Conservation (phyloP, 495 filamentous ascomycete genomes). For the Annulohypoxylon stygium region DNA sequence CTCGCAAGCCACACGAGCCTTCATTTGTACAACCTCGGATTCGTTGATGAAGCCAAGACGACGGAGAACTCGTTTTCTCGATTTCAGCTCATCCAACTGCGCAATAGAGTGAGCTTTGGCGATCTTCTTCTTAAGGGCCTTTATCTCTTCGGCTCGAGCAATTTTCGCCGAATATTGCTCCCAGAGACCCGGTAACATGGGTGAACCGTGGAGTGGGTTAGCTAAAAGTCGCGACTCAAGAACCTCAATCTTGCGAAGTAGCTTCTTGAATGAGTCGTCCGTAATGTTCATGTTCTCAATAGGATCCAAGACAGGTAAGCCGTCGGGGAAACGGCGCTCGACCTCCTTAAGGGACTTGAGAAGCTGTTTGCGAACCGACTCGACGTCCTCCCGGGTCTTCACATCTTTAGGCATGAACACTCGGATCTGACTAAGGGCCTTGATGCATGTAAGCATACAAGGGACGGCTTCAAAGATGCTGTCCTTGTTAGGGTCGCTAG, state of each 20-base stretch:
- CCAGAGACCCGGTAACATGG: slow-evolving; percentile 83
- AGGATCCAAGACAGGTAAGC: slow-evolving; percentile 87
- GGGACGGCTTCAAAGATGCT: slow-evolving; percentile 83
- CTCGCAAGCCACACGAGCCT: slow-evolving; percentile 96
- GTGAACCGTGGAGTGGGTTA: slow-evolving; percentile 91
- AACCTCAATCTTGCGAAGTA: slow-evolving; percentile 95
- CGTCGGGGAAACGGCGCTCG: slow-evolving; percentile 89
- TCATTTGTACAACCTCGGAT: slow-evolving; percentile 91
- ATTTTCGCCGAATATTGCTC: slow-evolving; percentile 86
- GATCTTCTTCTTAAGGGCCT: slow-evolving; percentile 87
- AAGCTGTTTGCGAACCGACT: slow-evolving; percentile 69
- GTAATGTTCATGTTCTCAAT: slow-evolving; percentile 94
- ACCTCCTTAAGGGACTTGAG: slow-evolving; percentile 75
- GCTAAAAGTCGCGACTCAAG: slow-evolving; percentile 90
- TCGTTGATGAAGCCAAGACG: slow-evolving; percentile 97
- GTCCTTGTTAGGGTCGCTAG: slow-evolving; percentile 54
- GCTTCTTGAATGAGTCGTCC: slow-evolving; percentile 92
- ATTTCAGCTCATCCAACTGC: slow-evolving; percentile 95
- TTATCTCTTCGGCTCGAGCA: slow-evolving; percentile 80
- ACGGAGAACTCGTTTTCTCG: slow-evolving; percentile 93
- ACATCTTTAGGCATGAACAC: slow-evolving; percentile 84
- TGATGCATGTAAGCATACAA: slow-evolving; percentile 84
- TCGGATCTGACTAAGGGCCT: slow-evolving; percentile 79
- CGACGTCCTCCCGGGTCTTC: slow-evolving; percentile 69
- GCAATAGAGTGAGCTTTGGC: slow-evolving; percentile 83